phyloP scores from a whole-genome alignment of 2,329 filamentous ascomycete species.

The Herpotrichia juniperi region DNA sequence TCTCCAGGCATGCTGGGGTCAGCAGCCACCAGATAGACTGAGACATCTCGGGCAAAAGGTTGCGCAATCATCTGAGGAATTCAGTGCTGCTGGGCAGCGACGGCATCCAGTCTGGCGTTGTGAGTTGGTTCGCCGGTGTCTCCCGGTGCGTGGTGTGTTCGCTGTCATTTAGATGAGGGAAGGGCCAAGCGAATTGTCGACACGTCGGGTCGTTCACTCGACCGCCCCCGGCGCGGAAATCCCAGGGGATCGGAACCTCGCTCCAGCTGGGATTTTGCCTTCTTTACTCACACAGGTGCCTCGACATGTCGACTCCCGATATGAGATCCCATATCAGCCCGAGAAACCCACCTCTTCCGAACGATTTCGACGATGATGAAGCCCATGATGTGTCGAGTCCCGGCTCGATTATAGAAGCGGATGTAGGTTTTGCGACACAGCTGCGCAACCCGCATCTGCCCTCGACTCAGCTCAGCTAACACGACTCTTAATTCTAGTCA shows the following conservation, averaged over 20 bases:
- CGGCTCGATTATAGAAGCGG: slow-evolving; percentile 29
- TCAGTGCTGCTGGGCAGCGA: not conserved
- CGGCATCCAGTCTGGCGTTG: too few species aligned
- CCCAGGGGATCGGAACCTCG: slow-evolving; percentile 13
- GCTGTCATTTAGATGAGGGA: not conserved
- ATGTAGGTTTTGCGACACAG: slow-evolving; percentile 22
- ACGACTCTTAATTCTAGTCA: slow-evolving; percentile 25
- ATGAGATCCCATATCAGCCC: slow-evolving; percentile 31
- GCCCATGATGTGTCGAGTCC: slow-evolving; percentile 29
- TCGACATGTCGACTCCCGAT: slow-evolving; percentile 13
- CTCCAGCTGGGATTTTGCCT: slow-evolving; percentile 17
- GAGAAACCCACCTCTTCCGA: too few species aligned
- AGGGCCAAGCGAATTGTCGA: not conserved
- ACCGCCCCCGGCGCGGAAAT: slow-evolving; percentile 14
- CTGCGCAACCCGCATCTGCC: slow-evolving; percentile 1
- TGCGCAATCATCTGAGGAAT: slow-evolving; percentile 1
- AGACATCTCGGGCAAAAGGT: not conserved
- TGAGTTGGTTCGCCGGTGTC: too few species aligned
- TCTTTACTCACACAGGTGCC: slow-evolving; percentile 8
- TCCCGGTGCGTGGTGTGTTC: too few species aligned
- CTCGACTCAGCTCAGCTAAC: slow-evolving; percentile 11
- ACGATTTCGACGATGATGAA: too few species aligned
- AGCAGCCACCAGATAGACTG: slow-evolving; percentile 8
- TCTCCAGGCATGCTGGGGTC: slow-evolving; percentile 3
- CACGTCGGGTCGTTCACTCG: slow-evolving; percentile 1